Conservation (phyloP, 2,329 filamentous ascomycete genomes). For the Furcasterigmium sp. region DNA sequence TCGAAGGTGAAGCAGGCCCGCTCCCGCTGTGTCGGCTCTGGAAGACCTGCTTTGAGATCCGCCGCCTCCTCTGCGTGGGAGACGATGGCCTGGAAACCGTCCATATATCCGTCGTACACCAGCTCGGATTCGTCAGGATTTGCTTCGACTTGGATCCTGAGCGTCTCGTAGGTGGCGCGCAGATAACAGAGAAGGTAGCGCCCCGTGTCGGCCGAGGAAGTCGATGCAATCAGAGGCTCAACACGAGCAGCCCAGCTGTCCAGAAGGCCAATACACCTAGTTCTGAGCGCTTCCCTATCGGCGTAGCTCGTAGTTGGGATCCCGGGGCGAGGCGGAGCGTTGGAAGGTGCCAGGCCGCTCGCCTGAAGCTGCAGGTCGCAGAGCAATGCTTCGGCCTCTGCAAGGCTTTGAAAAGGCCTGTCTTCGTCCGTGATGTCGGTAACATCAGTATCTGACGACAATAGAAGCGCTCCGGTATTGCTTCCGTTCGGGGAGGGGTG, state of each 20-base stretch:
- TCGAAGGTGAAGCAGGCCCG: constrained; percentile 33
- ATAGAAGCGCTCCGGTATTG: too few species aligned
- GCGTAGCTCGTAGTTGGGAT: not conserved
- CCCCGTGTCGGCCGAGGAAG: not conserved
- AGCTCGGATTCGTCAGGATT: constrained; percentile 20
- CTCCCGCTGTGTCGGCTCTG: not conserved
- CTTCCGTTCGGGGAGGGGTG: not conserved
- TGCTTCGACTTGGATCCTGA: constrained; percentile 29
- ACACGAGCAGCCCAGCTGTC: not conserved
- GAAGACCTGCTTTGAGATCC: not conserved
- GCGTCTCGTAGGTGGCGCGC: constrained; percentile 17
- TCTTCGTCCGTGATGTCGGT: too few species aligned
- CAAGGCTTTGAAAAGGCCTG: not conserved
- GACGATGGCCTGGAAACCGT: constrained; percentile 29
- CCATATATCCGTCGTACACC: constrained; percentile 26
- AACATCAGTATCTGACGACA: too few species aligned
- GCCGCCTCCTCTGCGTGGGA: constrained; percentile 17
- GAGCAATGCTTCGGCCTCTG: not conserved
- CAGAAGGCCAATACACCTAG: too few species aligned
- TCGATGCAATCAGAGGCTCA: not conserved
- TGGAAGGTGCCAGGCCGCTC: not conserved
- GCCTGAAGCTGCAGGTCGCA: not conserved
- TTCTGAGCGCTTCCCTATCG: not conserved
- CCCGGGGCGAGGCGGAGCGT: too few species aligned
- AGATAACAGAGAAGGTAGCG: constrained; percentile 6